Base-by-base conservation (phyloP, 192 early-diverging fungal genomes). In the Umbelopsis sp. region DNA sequence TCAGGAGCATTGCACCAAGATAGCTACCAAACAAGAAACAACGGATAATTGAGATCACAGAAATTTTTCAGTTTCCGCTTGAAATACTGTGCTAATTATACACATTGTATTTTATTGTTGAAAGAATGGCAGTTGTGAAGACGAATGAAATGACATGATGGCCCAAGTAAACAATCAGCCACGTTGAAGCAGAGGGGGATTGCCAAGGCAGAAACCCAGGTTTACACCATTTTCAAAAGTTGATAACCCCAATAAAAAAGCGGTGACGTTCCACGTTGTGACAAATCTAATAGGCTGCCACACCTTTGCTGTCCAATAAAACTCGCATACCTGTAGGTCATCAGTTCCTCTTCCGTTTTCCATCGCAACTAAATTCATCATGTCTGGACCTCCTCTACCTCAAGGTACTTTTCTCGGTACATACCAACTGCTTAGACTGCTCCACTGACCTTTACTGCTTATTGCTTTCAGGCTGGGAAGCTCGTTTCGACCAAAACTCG, bases 401-500 rank as follows among this genome's bases (percentile, higher is more conserved):
- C 56, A 62, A 62, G 56, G 56, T 62, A 62, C 31, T 5, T 32
- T 41, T 17, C 29, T 51, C 5, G 36, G 29, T 65, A 29, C 38
- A 34, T 32, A 21, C 6, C n/a, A 9, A 22, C 17, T 45, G 20
- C 29, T 41, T 17, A 21, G 16, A 20, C 16, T 41, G 3, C 17
- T 62, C 31, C 7, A 16, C 38, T 62, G 25, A 34, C 4, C 7
- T 65, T 44, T 45, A 22, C 38, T 71, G n/a, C 38, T 71, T n/a
- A 24, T 41, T 22, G 9, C 26, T 32, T 17, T 8, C 38, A 75
- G 73, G 73, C 25, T 75, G 73, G 73, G 73, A 75, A 75, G 56
- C 68, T 22, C 54, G 68, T 7, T 45, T 3, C 20, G 49, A 68
- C 45, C 68, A 68, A 20, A 69, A 34, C 56, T 62, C 56, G 16